A percentile compares a stretch with the other conserved stretches of the same genome.
Evolutionary conservation across 2,329 filamentous ascomycete genomes (phyloP).

Genomic region (Scedosporium aurantiacum): DNA sequence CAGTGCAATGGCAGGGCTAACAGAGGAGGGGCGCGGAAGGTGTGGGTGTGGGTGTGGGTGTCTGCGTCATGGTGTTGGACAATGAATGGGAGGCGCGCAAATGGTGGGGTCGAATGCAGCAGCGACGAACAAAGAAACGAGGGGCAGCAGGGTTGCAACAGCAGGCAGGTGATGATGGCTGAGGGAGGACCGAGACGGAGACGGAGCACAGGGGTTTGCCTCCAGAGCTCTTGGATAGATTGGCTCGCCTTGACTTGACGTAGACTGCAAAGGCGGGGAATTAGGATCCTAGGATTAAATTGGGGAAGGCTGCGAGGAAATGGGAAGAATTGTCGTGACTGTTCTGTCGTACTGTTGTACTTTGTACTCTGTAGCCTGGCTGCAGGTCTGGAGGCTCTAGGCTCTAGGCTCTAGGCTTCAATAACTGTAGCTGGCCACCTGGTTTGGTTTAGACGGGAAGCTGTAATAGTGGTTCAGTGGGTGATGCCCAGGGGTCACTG

Average conservation of each 20-base stretch:
- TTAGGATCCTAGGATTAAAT: neutral
- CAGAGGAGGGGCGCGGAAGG: neutral
- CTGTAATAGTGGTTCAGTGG: neutral
- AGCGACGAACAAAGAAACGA: neutral
- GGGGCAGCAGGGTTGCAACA: neutral
- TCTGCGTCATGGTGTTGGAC: constrained; percentile 4
- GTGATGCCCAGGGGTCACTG: too few relatives aligned
- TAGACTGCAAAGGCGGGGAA: neutral
- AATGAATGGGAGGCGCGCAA: neutral
- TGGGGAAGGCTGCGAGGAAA: neutral
- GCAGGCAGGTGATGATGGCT: neutral
- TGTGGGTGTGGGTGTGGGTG: neutral
- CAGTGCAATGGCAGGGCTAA: neutral
- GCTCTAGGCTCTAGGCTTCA: neutral
- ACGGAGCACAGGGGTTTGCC: neutral
- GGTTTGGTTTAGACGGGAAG: neutral
- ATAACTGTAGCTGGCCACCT: too few relatives aligned
- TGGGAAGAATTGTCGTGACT: neutral
- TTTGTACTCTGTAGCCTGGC: too few relatives aligned
- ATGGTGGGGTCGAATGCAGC: neutral
- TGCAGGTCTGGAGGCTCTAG: too few relatives aligned
- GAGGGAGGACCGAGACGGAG: neutral
- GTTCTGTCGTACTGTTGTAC: neutral
- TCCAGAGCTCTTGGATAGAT: neutral
- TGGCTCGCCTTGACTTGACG: neutral